These are phyloP conservation scores for Eleusine indica DNA, from an alignment of 176 grass and related monocot genomes.

Conservation along the genomic window DNA sequence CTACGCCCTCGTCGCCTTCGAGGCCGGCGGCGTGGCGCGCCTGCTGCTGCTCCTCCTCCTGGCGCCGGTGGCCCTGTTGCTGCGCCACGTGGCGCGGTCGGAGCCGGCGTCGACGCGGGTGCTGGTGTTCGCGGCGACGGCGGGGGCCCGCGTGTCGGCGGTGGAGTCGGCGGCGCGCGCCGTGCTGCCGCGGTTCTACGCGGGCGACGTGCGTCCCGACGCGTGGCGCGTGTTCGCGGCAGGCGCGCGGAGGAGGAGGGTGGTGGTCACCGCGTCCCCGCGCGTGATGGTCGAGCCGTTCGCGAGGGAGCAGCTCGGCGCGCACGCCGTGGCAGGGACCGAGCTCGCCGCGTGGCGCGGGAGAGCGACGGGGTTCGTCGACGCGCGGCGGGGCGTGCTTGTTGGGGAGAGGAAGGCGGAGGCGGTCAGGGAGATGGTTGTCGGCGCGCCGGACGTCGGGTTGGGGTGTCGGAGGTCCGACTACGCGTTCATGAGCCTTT, in stretches of 20 bases:
- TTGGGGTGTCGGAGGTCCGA: conserved; percentile 49
- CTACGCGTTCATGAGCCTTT: conserved; percentile 59
- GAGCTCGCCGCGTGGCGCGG: conserved; percentile 55
- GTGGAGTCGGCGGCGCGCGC: conserved; percentile 64
- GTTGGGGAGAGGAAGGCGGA: conserved; percentile 38
- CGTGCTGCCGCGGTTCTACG: conserved; percentile 77
- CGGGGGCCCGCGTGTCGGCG: conserved; percentile 53
- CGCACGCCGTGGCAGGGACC: conserved; percentile 52
- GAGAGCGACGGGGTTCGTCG: conserved; percentile 45
- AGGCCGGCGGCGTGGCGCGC: conserved; percentile 58
- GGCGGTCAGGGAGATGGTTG: conserved; percentile 44
- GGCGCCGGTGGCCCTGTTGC: conserved; percentile 42
- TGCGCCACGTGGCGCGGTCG: conserved; percentile 45
- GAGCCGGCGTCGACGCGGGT: conserved; percentile 48
- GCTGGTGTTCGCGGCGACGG: conserved; percentile 61
- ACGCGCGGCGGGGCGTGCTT: conserved; percentile 41
- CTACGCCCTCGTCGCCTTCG: conserved; percentile 77
- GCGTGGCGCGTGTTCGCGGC: conserved; percentile 52
- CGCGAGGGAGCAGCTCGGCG: conserved; percentile 56
- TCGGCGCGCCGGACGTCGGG: conserved; percentile 13
- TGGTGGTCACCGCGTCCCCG: conserved; percentile 45
- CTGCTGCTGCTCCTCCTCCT: conserved; percentile 58
- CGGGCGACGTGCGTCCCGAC: conserved; percentile 49
- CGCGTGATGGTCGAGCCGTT: conserved; percentile 77
- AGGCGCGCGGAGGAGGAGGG: conserved; percentile 3